A percentile compares a stretch with the other conserved stretches of the same genome.
Evolutionary conservation across 768 basidiomycete species (phyloP).

Genomic region (Termitomyces heimii): DNA sequence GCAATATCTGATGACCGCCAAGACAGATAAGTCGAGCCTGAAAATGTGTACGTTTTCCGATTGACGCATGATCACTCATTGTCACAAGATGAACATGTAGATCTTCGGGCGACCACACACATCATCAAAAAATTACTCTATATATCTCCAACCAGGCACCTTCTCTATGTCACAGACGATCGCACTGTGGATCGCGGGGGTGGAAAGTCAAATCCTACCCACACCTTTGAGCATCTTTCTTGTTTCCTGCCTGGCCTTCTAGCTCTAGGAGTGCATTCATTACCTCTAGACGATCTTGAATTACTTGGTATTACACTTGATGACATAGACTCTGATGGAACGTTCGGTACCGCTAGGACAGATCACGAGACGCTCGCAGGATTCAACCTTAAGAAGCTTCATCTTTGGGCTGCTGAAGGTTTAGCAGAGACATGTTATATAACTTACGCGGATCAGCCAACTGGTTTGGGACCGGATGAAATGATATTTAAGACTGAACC

Average conservation of each 20-base stretch:
- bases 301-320: constrained; percentile 40
- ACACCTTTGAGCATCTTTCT: constrained; percentile 66
- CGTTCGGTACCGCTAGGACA: constrained; percentile 28
- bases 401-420: constrained; percentile 73
- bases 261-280: constrained; percentile 60
- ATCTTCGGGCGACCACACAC: constrained; percentile 54
- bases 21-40: constrained; percentile 51
- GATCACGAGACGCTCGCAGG: constrained; percentile 30
- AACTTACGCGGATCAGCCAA: constrained; percentile 64
- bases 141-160: constrained; percentile 53
- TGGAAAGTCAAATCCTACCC: constrained; percentile 30
- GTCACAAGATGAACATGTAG: constrained; percentile 26
- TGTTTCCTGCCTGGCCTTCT: constrained; percentile 76
- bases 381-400: constrained; percentile 55
- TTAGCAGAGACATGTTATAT: constrained; percentile 67
- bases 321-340: constrained; percentile 31
- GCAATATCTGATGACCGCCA: constrained; percentile 60
- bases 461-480: constrained; percentile 66
- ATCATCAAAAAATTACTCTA: constrained; percentile 64
- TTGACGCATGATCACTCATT: background rate
- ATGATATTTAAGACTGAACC: constrained; percentile 29
- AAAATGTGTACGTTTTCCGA: constrained; percentile 53
- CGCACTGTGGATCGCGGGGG: constrained; percentile 16
- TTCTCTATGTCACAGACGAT: constrained; percentile 68
- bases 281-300: constrained; percentile 50